Percentiles rank a stretch among this genome's conserved stretches.
These are phyloP conservation scores for Cymbopogon flexuosus DNA, from an alignment of 202 grass and related monocot species.

Conservation along the genomic window DNA sequence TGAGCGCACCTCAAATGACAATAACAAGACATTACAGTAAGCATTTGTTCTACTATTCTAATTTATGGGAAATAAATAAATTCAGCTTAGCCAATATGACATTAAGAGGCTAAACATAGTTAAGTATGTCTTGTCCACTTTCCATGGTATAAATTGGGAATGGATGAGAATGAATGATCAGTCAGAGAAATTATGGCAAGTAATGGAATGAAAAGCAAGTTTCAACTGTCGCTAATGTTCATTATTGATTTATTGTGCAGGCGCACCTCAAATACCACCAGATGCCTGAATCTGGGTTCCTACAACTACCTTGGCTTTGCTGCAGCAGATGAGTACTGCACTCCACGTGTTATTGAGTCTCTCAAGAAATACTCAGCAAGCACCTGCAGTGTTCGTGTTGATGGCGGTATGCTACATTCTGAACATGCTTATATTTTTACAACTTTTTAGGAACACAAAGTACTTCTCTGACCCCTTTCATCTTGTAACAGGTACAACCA, in stretches of 20 bases:
- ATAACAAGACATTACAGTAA: constrained; percentile 74
- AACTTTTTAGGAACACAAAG: neutral
- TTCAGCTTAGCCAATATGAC: neutral
- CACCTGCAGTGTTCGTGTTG: constrained; percentile 60
- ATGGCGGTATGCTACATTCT: constrained; percentile 46
- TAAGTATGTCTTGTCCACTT: neutral
- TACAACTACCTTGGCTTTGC: constrained; percentile 92
- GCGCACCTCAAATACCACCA: constrained; percentile 49
- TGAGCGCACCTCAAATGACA: constrained; percentile 67
- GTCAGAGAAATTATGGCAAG: neutral
- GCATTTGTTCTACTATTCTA: constrained; percentile 8
- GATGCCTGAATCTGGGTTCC: constrained; percentile 74
- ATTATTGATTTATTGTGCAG: constrained; percentile 33
- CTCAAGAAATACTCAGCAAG: constrained; percentile 66
- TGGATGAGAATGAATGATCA: neutral
- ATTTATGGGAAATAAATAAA: neutral
- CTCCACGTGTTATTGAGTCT: constrained; percentile 57
- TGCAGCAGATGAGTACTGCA: constrained; percentile 85
- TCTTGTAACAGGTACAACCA: constrained; percentile 54
- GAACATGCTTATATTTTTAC: neutral
- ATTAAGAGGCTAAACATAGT: neutral
- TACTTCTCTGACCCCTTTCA: neutral
- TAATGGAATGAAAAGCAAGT: neutral
- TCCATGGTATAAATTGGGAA: neutral
- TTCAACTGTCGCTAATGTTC: neutral